A percentile compares a stretch with the other conserved stretches of the same genome.
These are phyloP conservation scores for Aspergillus baeticus DNA, from an alignment of 495 filamentous ascomycete species.

Conservation along the genomic window DNA sequence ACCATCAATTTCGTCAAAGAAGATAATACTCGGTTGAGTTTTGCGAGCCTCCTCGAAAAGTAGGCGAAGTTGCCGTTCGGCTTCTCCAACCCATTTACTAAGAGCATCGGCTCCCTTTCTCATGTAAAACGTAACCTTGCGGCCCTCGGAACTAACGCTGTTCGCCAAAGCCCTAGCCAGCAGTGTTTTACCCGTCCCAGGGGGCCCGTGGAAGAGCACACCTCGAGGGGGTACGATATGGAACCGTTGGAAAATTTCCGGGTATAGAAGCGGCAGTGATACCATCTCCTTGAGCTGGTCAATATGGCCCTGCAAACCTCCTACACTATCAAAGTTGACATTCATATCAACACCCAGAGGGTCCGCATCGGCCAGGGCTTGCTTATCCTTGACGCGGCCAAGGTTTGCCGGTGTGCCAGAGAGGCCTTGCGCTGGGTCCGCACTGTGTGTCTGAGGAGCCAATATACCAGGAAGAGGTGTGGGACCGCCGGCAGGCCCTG, in stretches of 20 bases:
- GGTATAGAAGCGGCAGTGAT: slow-evolving; percentile 86
- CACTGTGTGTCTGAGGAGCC: slow-evolving; percentile 61
- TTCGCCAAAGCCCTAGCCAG: slow-evolving; percentile 88
- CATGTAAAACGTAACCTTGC: slow-evolving; percentile 99
- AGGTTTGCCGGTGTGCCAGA: slow-evolving; percentile 78
- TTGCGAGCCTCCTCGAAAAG: slow-evolving; percentile 94
- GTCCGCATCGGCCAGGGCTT: slow-evolving; percentile 84
- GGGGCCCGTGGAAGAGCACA: slow-evolving; percentile 94
- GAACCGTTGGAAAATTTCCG: slow-evolving; percentile 89
- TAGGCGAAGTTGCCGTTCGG: slow-evolving; percentile 87
- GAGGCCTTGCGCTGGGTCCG: slow-evolving; percentile 58
- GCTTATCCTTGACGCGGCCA: slow-evolving; percentile 83
- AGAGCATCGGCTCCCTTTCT: slow-evolving; percentile 95
- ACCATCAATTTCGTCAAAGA: slow-evolving; percentile 99
- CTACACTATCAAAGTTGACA: slow-evolving; percentile 90
- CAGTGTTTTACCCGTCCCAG: slow-evolving; percentile 95
- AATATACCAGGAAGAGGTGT: slow-evolving; percentile 61
- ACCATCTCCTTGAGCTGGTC: slow-evolving; percentile 99
- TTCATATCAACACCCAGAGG: slow-evolving; percentile 87
- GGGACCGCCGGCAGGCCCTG: slow-evolving; percentile 44
- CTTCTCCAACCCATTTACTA: slow-evolving; percentile 99
- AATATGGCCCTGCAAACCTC: slow-evolving; percentile 87
- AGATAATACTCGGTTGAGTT: slow-evolving; percentile 97
- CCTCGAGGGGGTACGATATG: slow-evolving; percentile 90
- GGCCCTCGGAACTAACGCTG: slow-evolving; percentile 73